Evolutionary conservation across 306 rosid species (phyloP).

Genomic region (Inga leiocalycina): DNA sequence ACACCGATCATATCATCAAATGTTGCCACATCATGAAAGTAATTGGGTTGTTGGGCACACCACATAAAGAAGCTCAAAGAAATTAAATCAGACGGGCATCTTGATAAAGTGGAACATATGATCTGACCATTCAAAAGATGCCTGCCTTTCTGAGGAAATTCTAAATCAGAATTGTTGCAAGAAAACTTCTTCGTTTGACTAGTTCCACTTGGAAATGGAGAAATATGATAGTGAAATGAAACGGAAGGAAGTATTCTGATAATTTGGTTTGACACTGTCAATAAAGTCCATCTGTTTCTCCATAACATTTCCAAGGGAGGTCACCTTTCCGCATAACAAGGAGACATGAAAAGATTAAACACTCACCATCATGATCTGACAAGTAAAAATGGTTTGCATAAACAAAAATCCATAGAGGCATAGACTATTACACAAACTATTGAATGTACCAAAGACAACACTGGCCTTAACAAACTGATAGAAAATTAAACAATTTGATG

Average conservation of each 20-base stretch:
- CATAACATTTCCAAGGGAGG: slow-evolving; percentile 35
- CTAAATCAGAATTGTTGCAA: background rate
- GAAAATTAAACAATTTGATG: background rate
- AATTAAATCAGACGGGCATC: slow-evolving; percentile 58
- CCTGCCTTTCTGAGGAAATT: slow-evolving; percentile 19
- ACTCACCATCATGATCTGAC: background rate
- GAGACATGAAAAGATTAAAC: background rate
- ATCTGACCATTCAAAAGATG: slow-evolving; percentile 35
- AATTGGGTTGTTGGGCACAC: slow-evolving; percentile 50
- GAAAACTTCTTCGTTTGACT: slow-evolving; percentile 11
- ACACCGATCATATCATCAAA: slow-evolving; percentile 46
- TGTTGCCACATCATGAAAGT: slow-evolving; percentile 32
- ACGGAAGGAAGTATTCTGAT: slow-evolving; percentile 7
- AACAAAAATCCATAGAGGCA: background rate
- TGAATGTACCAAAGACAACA: background rate
- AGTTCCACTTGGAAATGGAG: slow-evolving; percentile 8
- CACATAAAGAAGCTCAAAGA: slow-evolving; percentile 57
- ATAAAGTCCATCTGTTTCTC: slow-evolving; percentile 33
- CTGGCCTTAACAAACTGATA: background rate
- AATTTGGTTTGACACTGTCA: slow-evolving; percentile 19
- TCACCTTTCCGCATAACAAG: background rate
- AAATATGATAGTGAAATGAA: slow-evolving; percentile 20
- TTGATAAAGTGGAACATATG: slow-evolving; percentile 43
- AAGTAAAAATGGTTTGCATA: background rate
- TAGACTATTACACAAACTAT: background rate